Percentiles rank a stretch among this genome's conserved stretches.
These are phyloP conservation scores for Gynostemma pentaphyllum DNA, from an alignment of 306 rosid genomes.

Conservation along the genomic window DNA sequence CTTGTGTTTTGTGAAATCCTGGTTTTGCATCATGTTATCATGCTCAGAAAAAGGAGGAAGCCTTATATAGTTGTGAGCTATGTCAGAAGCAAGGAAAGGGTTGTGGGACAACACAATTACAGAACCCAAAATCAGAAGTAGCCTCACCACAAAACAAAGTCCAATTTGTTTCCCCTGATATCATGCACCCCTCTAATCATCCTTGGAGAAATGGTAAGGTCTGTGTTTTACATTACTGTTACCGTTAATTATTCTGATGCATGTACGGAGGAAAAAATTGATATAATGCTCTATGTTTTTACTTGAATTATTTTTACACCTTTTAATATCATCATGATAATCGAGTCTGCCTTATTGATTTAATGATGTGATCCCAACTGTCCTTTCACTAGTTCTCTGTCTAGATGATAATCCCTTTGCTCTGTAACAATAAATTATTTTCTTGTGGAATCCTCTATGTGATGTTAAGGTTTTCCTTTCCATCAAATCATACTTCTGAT, in stretches of 20 bases:
- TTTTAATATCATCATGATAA: neutral
- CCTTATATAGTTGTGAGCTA: slow-evolving; percentile 53
- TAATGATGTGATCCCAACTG: neutral
- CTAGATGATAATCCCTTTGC: neutral
- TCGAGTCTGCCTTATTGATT: neutral
- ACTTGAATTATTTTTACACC: neutral
- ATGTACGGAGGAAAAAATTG: neutral
- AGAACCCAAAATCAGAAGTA: slow-evolving; percentile 23
- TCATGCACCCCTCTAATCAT: slow-evolving; percentile 23
- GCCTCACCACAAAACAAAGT: slow-evolving; percentile 20
- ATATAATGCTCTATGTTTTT: neutral
- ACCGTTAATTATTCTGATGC: neutral
- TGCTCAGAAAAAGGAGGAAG: slow-evolving; percentile 36
- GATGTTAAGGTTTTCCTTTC: neutral
- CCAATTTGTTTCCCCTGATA: slow-evolving; percentile 19
- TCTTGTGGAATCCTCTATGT: neutral
- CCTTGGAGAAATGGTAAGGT: slow-evolving; percentile 67
- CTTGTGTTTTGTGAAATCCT: neutral
- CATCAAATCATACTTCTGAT: neutral
- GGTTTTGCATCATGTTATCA: slow-evolving; percentile 12
- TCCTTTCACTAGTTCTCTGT: neutral
- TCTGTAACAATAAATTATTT: neutral
- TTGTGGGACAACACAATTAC: slow-evolving; percentile 22
- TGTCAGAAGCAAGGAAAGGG: slow-evolving; percentile 68
- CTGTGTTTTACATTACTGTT: slow-evolving; percentile 26